Percentiles rank a stretch among this genome's conserved stretches.
These are phyloP conservation scores for Metschnikowia gelsemii DNA, from an alignment of 805 yeast species.

Conservation along the genomic window DNA sequence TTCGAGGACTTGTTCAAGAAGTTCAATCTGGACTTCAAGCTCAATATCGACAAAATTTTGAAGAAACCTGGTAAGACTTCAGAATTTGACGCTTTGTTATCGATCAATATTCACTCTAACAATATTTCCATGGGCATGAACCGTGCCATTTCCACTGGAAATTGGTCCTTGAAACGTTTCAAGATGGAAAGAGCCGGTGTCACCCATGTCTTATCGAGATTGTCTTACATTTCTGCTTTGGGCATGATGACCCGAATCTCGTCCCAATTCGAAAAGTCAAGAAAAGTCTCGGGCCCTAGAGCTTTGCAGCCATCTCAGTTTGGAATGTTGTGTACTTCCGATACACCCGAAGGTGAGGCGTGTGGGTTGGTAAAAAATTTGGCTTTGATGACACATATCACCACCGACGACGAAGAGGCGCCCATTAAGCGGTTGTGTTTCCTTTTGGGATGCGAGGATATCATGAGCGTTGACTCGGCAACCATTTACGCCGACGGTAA, in stretches of 20 bases:
- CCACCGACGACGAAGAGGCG: conserved; percentile 95
- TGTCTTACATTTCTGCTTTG: conserved; percentile 89
- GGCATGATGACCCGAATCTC: conserved; percentile 99
- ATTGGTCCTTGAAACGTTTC: conserved; percentile 97
- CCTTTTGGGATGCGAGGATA: conserved; percentile 86
- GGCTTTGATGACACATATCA: conserved; percentile 97
- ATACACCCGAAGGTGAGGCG: conserved; percentile 99
- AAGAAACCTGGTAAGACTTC: conserved; percentile 93
- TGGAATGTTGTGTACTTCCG: conserved; percentile 98
- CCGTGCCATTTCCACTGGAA: conserved; percentile 97
- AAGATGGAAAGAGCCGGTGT: conserved; percentile 99
- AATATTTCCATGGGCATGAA: conserved; percentile 92
- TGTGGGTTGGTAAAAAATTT: conserved; percentile 97
- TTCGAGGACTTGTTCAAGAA: conserved; percentile 97
- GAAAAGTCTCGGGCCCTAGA: conserved; percentile 98
- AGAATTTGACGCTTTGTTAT: conserved; percentile 89
- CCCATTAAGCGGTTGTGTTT: conserved; percentile 79
- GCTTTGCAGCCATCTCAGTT: conserved; percentile 98
- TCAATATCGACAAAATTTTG: conserved; percentile 88
- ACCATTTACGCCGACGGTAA: conserved; percentile 74
- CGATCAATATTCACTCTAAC: conserved; percentile 86
- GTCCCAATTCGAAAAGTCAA: conserved; percentile 96
- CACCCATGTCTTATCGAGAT: conserved; percentile 88
- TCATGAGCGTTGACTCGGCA: conserved; percentile 76
- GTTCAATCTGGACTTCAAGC: conserved; percentile 91